Conservation (phyloP, 2,329 filamentous ascomycete species). For the Penicillium sp. region DNA sequence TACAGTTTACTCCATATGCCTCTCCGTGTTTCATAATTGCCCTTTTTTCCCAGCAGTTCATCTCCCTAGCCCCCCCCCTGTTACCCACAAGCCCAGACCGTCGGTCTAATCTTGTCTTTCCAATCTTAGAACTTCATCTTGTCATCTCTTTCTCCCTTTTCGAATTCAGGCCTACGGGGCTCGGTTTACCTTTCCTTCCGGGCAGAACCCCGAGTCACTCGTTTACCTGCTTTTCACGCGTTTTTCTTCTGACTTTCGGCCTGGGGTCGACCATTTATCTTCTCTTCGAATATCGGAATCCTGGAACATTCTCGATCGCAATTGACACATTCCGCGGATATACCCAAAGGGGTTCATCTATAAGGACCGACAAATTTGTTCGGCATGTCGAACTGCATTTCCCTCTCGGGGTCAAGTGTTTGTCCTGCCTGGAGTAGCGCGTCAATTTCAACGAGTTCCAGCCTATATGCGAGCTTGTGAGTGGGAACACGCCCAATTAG, state of each 20-base stretch:
- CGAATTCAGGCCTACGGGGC: constrained; percentile 17
- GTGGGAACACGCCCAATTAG: constrained; percentile 34
- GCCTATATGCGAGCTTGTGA: constrained; percentile 63
- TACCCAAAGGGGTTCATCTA: not conserved
- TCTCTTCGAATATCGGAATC: constrained; percentile 5
- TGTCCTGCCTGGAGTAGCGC: constrained; percentile 72
- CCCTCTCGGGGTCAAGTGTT: constrained; percentile 64
- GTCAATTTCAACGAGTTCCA: constrained; percentile 64
- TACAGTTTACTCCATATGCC: not conserved
- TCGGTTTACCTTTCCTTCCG: constrained; percentile 21
- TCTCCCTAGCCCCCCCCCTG: constrained; percentile 9
- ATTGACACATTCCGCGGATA: constrained; percentile 20
- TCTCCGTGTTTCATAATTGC: constrained; percentile 5
- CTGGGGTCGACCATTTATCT: constrained; percentile 9
- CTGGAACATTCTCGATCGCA: constrained; percentile 3
- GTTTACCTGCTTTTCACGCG: constrained; percentile 16
- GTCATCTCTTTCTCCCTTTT: constrained; percentile 11
- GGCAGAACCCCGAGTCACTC: constrained; percentile 21
- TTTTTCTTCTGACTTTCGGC: constrained; percentile 14
- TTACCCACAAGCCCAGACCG: constrained; percentile 16
- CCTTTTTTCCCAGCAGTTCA: constrained; percentile 10
- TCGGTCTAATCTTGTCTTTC: constrained; percentile 2
- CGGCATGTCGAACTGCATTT: constrained; percentile 54
- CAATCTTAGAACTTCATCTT: constrained; percentile 15
- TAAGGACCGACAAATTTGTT: constrained; percentile 19